phyloP scores from a whole-genome alignment of 371 early-diverging fungal genomes.

The Cokeromyces recurvatus region DNA sequence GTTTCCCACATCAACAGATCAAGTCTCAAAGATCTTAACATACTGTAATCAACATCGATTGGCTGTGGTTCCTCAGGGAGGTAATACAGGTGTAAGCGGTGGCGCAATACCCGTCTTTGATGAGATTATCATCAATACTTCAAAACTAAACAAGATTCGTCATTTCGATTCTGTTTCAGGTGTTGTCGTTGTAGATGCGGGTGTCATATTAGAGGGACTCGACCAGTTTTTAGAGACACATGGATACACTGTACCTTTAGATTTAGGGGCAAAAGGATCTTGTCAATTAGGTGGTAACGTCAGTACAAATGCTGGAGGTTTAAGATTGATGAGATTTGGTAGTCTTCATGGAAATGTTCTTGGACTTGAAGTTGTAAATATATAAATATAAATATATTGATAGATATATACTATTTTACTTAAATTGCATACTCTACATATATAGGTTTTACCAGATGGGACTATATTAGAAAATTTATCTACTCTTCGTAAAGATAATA shows the following conservation, averaged over 20 bases:
- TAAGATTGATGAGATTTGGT: conserved; percentile 88
- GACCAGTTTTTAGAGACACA: conserved; percentile 71
- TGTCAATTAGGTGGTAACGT: conserved; percentile 96
- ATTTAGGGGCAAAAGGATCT: conserved; percentile 83
- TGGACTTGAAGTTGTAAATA: conserved; percentile 70
- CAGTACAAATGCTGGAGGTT: conserved; percentile 94
- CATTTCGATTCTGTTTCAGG: conserved; percentile 80
- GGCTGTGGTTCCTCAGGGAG: conserved; percentile 95
- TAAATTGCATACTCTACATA: too few species aligned
- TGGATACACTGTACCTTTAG: conserved; percentile 82
- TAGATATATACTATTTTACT: too few species aligned
- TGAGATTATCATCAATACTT: conserved; percentile 80
- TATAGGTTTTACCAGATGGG: conserved; percentile 77
- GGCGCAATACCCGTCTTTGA: conserved; percentile 82
- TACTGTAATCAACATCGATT: conserved; percentile 81
- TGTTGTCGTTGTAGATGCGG: conserved; percentile 82
- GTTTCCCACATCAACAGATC: conserved; percentile 74
- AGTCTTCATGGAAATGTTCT: conserved; percentile 88
- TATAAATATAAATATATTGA: neutral
- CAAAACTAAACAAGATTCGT: conserved; percentile 72
- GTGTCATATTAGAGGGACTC: conserved; percentile 81
- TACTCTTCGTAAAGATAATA: conserved; percentile 82
- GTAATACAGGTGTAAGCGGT: conserved; percentile 81
- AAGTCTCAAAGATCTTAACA: conserved; percentile 77
- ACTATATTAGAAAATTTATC: conserved; percentile 78